Percentiles rank a stretch among this genome's conserved stretches.
These are phyloP conservation scores for Diplodia seriata DNA, from an alignment of 2,329 filamentous ascomycete genomes.

Conservation along the genomic window DNA sequence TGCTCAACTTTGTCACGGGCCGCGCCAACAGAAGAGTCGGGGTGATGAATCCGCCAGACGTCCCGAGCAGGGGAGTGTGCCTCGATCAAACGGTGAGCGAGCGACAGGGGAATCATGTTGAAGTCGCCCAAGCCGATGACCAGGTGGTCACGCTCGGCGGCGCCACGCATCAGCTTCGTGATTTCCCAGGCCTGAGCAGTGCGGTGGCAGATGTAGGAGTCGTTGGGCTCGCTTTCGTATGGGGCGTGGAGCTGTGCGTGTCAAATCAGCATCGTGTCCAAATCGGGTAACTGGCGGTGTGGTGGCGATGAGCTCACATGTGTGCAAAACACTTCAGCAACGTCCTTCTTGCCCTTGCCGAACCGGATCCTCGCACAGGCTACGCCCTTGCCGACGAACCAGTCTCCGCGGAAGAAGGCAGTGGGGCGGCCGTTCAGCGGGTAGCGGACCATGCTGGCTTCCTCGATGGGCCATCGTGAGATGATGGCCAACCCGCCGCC, in stretches of 20 bases:
- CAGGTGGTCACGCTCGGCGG: conserved; percentile 79
- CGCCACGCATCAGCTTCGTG: conserved; percentile 83
- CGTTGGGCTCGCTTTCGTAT: conserved; percentile 79
- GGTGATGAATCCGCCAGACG: conserved; percentile 83
- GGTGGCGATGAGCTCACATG: conserved; percentile 60
- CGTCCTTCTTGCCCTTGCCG: conserved; percentile 67
- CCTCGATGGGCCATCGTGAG: conserved; percentile 89
- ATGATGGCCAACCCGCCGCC: conserved; percentile 88
- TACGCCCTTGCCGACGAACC: conserved; percentile 95
- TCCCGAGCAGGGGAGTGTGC: conserved; percentile 79
- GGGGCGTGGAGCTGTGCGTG: conserved; percentile 73
- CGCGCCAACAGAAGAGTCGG: conserved; percentile 80
- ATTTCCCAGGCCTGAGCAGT: conserved; percentile 96
- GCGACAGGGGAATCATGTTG: conserved; percentile 90
- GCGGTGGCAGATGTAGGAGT: conserved; percentile 89
- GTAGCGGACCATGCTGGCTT: conserved; percentile 85
- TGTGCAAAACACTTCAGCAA: conserved; percentile 90
- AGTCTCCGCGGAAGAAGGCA: conserved; percentile 93
- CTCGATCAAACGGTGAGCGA: conserved; percentile 83
- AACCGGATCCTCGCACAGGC: conserved; percentile 81
- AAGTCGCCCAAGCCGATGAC: conserved; percentile 91
- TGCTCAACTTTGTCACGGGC: conserved; percentile 72
- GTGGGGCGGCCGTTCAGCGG: conserved; percentile 92
- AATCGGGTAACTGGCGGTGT: conserved; percentile 21
- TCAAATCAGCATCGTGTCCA: conserved; percentile 46